Evolutionary conservation across 2,329 filamentous ascomycete species (phyloP), one percentile per base, ranked within the genome.

Genomic region (Cladosporium halotolerans): DNA sequence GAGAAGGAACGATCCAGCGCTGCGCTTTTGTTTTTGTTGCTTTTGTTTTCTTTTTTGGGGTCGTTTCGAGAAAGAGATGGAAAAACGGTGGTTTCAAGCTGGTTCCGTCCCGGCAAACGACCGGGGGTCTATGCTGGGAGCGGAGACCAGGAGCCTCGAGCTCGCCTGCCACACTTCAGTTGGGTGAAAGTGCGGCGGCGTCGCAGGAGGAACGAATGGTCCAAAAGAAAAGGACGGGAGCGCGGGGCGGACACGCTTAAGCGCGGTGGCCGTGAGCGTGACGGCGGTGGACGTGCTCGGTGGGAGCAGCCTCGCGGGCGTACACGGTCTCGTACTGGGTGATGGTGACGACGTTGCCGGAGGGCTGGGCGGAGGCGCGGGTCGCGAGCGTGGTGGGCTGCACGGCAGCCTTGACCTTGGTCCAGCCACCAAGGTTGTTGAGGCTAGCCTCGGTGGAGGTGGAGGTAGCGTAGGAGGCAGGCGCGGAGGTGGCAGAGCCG

Each of bases 1-100:
- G 48, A 51, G 45, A 39, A 41, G 39, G 11, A 51, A 51, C 40
- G 48, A 51, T 42, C 48, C 48, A 44, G 48, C 48, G 48, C 33
- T 51, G 40, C 9, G 11, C 10, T 18, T 39, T 38, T 36, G 40
- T 28, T 28, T 28, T 28, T 28, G 4, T 28, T 28, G 23, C 5
- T 28, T 44, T 40, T 44, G 48, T 40, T 47, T 43, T 44, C 32
- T 43, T 28, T 28, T 32, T 43, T 28, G 32, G 16, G 16, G 48
- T 51, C 40, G 40, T 44, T 40, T 51, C 40, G 40, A 36, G 48
- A 51, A 34, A 38, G 28, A 31, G 42, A 28, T 48, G 45, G 23
- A 31, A 51, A 38, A 13, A 40, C 16, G 36, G n/a, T 36, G 47
- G 19, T 28, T 23, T 14, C 42, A 28, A 28, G 23, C 23, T 28